Base-by-base conservation (phyloP, 78 protist genomes). In the Dictyostelium purpureum region DNA sequence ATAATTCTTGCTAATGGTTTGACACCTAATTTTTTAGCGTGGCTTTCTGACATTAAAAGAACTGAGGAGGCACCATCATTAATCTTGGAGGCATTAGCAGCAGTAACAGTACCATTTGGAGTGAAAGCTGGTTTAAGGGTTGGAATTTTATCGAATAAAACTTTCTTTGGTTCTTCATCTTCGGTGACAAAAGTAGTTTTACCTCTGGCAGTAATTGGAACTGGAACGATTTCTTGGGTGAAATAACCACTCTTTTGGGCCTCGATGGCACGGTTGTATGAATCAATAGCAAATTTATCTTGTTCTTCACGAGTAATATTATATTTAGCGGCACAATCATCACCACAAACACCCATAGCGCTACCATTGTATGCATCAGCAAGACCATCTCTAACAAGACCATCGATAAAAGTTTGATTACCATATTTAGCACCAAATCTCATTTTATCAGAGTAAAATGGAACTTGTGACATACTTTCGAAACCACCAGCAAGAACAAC, bases 61-160 rank as follows among this genome's bases (percentile, higher is more conserved):
- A 99, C 28, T 0, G 99, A 96, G 0, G 99, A 95, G 6, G 99
- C 99, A 40, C 99, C 99, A 94, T 99, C 99, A 77, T 89, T 93
- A 7, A 98, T 33, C 21, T 94, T 74, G n/a, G 97, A 93, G 0
- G 99, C 94, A 57, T 99, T 99, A 26, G 97, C 99, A 2, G 99
- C 99, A 5, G 99, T 99, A 37, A 98, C 67, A 0, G 97, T 94
- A 78, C 97, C 97, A 28, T 75, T 80, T 79, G 92, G 87, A 28
- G 95, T 78, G 79, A 97, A 97, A 4, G 87, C 98, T 33, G 97
- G 96, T 74, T 90, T 89, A 31, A 97, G 77, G 18, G 75, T 47
- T 49, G 93, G 85, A 61, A 97, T 49, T 69, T 92, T 94, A 61
- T 94, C 97, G 12, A 59, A 87, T 37, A 88, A 77, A 26, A 92